Evolutionary conservation across 768 basidiomycete genomes (phyloP).

Genomic region (Boletus rubroflammeus): DNA sequence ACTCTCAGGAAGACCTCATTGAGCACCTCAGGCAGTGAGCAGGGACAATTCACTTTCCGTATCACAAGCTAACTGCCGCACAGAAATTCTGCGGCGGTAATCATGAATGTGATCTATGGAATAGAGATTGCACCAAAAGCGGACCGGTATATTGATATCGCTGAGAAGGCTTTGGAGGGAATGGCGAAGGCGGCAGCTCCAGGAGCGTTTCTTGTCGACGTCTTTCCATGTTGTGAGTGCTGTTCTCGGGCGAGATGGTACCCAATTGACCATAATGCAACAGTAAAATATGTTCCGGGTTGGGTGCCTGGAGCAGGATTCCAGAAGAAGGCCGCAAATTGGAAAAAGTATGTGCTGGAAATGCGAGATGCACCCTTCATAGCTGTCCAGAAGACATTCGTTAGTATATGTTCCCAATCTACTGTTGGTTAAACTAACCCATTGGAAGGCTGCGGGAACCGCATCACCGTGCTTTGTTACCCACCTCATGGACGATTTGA

Average conservation of each 20-base stretch:
- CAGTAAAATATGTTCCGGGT: slow-evolving; percentile 50
- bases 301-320: slow-evolving; percentile 54
- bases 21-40: slow-evolving; percentile 50
- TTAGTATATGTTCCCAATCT: slow-evolving; percentile 17
- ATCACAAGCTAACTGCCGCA: neutral
- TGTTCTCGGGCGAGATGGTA: neutral
- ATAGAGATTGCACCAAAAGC: slow-evolving; percentile 41
- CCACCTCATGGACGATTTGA: slow-evolving; percentile 23
- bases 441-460: slow-evolving; percentile 19
- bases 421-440: neutral
- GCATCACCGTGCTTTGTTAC: slow-evolving; percentile 33
- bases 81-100: slow-evolving; percentile 49
- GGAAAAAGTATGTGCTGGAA: slow-evolving; percentile 44
- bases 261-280: slow-evolving; percentile 3
- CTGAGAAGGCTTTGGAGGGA: slow-evolving; percentile 49
- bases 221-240: slow-evolving; percentile 41
- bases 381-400: slow-evolving; percentile 37
- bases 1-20: slow-evolving; percentile 41
- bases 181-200: slow-evolving; percentile 49
- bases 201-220: slow-evolving; percentile 51
- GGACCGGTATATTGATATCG: slow-evolving; percentile 48
- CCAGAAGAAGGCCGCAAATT: slow-evolving; percentile 46
- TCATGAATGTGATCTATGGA: slow-evolving; percentile 53
- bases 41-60: neutral
- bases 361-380: slow-evolving; percentile 48